Evolutionary conservation across 805 yeast genomes (phyloP).

Genomic region (Candida bentonensis): DNA sequence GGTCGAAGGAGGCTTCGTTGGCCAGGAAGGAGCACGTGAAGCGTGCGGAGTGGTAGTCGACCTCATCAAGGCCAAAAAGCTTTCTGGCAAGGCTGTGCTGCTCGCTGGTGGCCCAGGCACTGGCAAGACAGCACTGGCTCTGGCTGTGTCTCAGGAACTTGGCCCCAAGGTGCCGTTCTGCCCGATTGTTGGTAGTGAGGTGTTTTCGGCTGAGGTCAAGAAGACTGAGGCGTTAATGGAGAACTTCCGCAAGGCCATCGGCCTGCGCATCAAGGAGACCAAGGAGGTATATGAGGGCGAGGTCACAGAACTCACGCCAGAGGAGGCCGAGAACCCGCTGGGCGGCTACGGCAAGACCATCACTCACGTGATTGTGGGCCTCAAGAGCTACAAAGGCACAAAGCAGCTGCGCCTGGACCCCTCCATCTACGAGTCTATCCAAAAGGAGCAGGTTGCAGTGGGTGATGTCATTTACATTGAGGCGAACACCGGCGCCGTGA

Average conservation of each 20-base stretch:
- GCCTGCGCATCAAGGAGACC: slow-evolving; percentile 88
- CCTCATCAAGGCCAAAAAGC: slow-evolving; percentile 77
- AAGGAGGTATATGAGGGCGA: slow-evolving; percentile 98
- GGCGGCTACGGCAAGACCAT: slow-evolving; percentile 98
- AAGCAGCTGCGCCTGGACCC: slow-evolving; percentile 85
- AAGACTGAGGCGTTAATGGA: slow-evolving; percentile 96
- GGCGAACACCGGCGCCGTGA: slow-evolving; percentile 94
- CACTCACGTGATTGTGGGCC: slow-evolving; percentile 83
- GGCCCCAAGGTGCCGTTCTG: slow-evolving; percentile 97
- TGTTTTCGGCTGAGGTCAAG: slow-evolving; percentile 91
- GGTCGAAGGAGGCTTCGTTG: slow-evolving; percentile 81
- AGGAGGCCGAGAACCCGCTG: slow-evolving; percentile 89
- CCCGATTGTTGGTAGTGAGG: slow-evolving; percentile 90
- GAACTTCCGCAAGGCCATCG: slow-evolving; percentile 91
- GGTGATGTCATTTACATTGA: slow-evolving; percentile 97
- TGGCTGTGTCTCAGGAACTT: slow-evolving; percentile 89
- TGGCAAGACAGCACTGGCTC: slow-evolving; percentile 93
- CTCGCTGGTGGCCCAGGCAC: slow-evolving; percentile 98
- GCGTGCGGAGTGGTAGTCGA: slow-evolving; percentile 95
- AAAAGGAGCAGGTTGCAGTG: slow-evolving; percentile 83
- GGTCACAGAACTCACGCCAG: slow-evolving; percentile 89
- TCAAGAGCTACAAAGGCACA: slow-evolving; percentile 84
- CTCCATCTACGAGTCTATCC: slow-evolving; percentile 82
- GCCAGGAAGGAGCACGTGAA: slow-evolving; percentile 51
- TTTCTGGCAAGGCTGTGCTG: slow-evolving; percentile 91